Evolutionary conservation across 441 rosid genomes (phyloP), one percentile per base, ranked within the genome.

Genomic region (Jatropha multifida): DNA sequence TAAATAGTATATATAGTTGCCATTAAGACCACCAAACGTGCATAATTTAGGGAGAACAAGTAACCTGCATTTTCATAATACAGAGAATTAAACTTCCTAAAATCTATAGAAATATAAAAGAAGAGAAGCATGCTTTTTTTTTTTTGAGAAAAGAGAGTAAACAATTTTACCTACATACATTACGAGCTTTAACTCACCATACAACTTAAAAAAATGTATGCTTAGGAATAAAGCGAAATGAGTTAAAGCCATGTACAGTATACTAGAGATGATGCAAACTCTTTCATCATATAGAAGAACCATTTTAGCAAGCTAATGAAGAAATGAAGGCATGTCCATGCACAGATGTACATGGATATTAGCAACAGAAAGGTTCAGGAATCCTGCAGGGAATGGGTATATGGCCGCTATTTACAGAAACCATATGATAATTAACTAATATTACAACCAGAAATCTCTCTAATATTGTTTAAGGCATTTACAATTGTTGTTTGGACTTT

Each of bases 41-140:
- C 98, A 86, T 94, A 97, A 79, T 88, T 94, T 64, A 88, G 83
- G 77, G 99, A 92, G 88, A 96, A 91, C 78, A 96, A 85, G 83
- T 94, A 96, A 79, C 94, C 99, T 96, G 96, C 90, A 81, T 66
- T 79, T 81, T 64, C 71, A 74, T 32, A 56, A 46, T 23, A 18
- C 26, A 82, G 63, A 77, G 72, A 75, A 80, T 55, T 77, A 65
- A 46, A 71, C n/a, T 60, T 18, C 52, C 38, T 26, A 64, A 41
- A 58, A 65, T 54, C 70, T 49, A 59, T 14, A 48, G 23, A 32
- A 52, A 73, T 27, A 23, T 4, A 18, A 12, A 72, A 10, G 9
- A 44, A 44, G 48, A 44, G 9, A 44, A 44, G 23, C 23, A 23
- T 23, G 23, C 9, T 5, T 2, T 4, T 44, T 44, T 44, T 44